Evolutionary conservation across 169 alveolate species (phyloP), one percentile per base, ranked within the genome.

Genomic region (Babesia ovis): DNA sequence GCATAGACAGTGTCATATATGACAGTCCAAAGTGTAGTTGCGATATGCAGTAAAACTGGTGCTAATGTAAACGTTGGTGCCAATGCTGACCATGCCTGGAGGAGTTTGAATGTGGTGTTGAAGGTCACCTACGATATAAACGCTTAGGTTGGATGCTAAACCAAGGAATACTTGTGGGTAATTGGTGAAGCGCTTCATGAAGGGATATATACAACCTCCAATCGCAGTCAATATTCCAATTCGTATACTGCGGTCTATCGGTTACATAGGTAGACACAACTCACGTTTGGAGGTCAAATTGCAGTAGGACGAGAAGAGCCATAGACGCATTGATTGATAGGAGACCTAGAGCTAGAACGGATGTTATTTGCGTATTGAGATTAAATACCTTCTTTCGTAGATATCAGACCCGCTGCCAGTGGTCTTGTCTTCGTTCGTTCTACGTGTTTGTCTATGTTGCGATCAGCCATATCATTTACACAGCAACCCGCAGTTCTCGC

Each of bases 1-100:
- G 98, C 98, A 85, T 97, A 97, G 34, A 97, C 91, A 3, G 99
- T 93, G 77, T 95, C 99, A 54, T 95, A 97, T 32, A 94, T 89
- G 4, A 97, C 48, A 3, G 98, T 94, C 96, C 98, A 94, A n/a
- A 87, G 69, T 5, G 89, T 79, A 23, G 96, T 86, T 2, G 91
- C 71, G 31, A 73, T 16, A 41, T 82, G 77, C 3, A 84, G 46
- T 23, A 45, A 67, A 27, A 87, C 22, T 0, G 92, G 90, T 3
- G 91, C 57, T 56, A 82, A 4, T n/a, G 88, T 50, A 55, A 89
- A 14, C 42, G 74, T 23, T 60, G 86, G 50, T 83, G 51, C 22
- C 70, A 91, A 50, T 51, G 93, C 68, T 72, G 92, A 62, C 90
- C 91, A 85, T 71, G 93, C 46, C 86, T 77, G 22, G 5, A 12